A percentile compares a stretch with the other conserved stretches of the same genome.
Evolutionary conservation across 2,329 filamentous ascomycete genomes (phyloP).

Genomic region (Colletotrichum lentis): DNA sequence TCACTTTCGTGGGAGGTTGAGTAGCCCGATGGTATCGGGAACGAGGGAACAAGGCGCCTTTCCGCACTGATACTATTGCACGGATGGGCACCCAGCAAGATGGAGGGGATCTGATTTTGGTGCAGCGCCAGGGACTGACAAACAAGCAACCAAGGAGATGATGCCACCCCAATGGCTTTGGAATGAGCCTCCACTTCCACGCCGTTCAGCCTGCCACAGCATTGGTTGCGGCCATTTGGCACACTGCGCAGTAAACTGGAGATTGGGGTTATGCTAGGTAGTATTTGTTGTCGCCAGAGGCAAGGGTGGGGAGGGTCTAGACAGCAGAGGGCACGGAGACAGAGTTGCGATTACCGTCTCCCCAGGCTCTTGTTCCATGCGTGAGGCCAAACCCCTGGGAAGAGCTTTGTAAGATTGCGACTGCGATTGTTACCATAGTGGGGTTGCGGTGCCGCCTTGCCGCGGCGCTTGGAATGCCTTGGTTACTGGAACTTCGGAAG

Average conservation of each 20-base stretch:
- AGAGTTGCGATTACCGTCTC: neutral
- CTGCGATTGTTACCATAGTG: neutral
- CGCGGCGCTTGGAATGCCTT: constrained; percentile 1
- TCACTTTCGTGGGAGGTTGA: no score
- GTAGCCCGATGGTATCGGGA: neutral
- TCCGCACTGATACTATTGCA: neutral
- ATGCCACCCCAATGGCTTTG: neutral
- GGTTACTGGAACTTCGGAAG: neutral
- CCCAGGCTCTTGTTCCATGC: neutral
- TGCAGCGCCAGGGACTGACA: neutral
- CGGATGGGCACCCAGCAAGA: no score
- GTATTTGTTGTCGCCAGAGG: neutral
- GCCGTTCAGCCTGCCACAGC: constrained; percentile 28
- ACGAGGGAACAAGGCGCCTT: no score
- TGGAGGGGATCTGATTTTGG: no score
- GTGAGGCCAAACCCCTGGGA: no score
- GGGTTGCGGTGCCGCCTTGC: constrained; percentile 12
- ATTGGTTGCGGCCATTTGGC: constrained; percentile 30
- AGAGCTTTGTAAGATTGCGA: neutral
- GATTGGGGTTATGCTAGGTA: neutral
- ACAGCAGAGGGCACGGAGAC: neutral
- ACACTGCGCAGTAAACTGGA: neutral
- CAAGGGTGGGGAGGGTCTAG: neutral
- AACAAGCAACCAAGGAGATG: constrained; percentile 7
- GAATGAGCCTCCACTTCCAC: constrained; percentile 34